phyloP scores from a whole-genome alignment of 2,329 filamentous ascomycete species.

The Colletotrichum ledebouriae region DNA sequence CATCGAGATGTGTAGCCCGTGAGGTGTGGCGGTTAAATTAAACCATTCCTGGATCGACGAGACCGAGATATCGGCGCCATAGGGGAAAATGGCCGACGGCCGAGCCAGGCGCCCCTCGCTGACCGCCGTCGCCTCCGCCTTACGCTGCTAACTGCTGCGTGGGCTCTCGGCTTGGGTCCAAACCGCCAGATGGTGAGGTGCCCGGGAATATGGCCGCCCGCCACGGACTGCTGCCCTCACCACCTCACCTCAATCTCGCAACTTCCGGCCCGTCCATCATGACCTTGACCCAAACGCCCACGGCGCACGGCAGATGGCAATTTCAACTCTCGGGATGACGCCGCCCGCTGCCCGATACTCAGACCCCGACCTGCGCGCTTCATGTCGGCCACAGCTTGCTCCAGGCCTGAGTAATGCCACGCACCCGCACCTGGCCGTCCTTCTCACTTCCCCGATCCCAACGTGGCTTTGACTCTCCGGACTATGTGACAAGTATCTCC shows the following conservation, averaged over 20 bases:
- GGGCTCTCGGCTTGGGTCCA: conserved; percentile 5
- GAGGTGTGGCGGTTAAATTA: conserved; percentile 33
- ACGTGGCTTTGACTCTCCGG: conserved; percentile 34
- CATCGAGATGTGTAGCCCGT: conserved; percentile 16
- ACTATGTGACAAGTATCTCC: conserved; percentile 14
- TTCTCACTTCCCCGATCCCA: background rate
- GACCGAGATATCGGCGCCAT: conserved; percentile 32
- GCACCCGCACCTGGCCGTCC: conserved; percentile 18
- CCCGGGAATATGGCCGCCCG: conserved; percentile 12
- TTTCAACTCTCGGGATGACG: conserved; percentile 24
- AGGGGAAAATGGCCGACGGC: background rate
- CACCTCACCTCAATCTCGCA: conserved; percentile 1
- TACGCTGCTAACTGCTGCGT: conserved; percentile 11
- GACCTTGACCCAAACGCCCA: conserved; percentile 34
- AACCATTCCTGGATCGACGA: conserved; percentile 27
- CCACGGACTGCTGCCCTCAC: too few species aligned
- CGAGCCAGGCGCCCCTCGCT: too few species aligned
- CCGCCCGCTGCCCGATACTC: conserved; percentile 38
- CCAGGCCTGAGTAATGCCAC: conserved; percentile 36
- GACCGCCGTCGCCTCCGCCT: conserved; percentile 25
- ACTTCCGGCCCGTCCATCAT: conserved; percentile 29
- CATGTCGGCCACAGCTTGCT: conserved; percentile 25
- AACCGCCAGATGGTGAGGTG: background rate
- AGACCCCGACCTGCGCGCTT: conserved; percentile 30
- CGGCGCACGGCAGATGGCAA: conserved; percentile 35